These are phyloP conservation scores for Phytophthora sansomeana DNA, from an alignment of 352 stramenopile genomes.

Conservation along the genomic window DNA sequence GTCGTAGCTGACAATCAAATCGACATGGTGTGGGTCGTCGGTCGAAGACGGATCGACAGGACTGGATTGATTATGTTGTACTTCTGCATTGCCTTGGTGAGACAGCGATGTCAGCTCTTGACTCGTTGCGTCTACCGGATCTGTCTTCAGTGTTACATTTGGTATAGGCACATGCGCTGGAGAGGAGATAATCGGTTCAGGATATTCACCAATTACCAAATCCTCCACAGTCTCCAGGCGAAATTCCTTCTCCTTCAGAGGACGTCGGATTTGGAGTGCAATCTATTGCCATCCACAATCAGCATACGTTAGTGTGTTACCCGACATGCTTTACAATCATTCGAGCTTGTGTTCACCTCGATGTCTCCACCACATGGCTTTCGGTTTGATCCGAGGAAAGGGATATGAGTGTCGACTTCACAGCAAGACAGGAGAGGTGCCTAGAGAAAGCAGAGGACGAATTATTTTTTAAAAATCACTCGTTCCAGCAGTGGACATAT, in stretches of 20 bases:
- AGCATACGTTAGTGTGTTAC: slow-evolving; percentile 8
- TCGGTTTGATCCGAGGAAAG: slow-evolving; percentile 75
- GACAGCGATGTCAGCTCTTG: not conserved
- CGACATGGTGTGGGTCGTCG: slow-evolving; percentile 65
- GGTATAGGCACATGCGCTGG: slow-evolving; percentile 18
- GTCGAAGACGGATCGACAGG: not conserved
- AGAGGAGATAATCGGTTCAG: slow-evolving; percentile 25
- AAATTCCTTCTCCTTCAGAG: slow-evolving; percentile 73
- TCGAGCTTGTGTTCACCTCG: slow-evolving; percentile 47
- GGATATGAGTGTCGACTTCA: slow-evolving; percentile 58
- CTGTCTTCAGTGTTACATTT: slow-evolving; percentile 20
- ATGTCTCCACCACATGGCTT: slow-evolving; percentile 72
- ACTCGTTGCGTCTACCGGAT: not conserved
- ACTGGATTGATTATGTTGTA: slow-evolving; percentile 7
- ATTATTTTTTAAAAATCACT: not conserved
- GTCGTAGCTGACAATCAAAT: slow-evolving; percentile 87
- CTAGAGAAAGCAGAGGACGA: slow-evolving; percentile 23
- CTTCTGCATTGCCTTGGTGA: not conserved
- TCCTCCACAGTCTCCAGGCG: slow-evolving; percentile 51
- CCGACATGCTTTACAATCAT: not conserved
- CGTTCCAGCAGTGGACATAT: not conserved
- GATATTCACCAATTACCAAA: slow-evolving; percentile 67
- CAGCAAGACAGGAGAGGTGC: slow-evolving; percentile 57
- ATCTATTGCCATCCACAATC: slow-evolving; percentile 43
- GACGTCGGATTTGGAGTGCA: slow-evolving; percentile 58